These are phyloP conservation scores for Taiozyma sp. DNA, from an alignment of 1,139 yeast species.

Conservation along the genomic window DNA sequence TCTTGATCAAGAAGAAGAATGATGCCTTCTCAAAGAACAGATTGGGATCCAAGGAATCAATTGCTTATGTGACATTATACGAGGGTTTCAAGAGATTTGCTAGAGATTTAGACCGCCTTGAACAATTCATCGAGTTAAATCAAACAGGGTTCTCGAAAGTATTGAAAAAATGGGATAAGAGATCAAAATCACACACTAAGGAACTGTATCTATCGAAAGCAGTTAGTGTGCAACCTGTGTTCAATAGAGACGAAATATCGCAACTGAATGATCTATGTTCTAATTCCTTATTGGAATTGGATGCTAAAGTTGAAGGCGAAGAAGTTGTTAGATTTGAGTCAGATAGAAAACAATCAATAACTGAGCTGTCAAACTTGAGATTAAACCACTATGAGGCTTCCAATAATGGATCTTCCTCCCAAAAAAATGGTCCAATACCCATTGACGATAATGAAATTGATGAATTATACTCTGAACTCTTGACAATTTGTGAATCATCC, in stretches of 20 bases:
- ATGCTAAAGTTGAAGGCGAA: slow-evolving; percentile 83
- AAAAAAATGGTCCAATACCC: slow-evolving; percentile 6
- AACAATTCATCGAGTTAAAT: slow-evolving; percentile 89
- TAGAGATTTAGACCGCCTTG: slow-evolving; percentile 80
- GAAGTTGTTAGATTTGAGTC: slow-evolving; percentile 27
- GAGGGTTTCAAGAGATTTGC: slow-evolving; percentile 89
- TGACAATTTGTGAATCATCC: slow-evolving; percentile 47
- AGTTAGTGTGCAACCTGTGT: slow-evolving; percentile 94
- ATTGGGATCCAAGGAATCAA: slow-evolving; percentile 46
- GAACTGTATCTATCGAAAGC: slow-evolving; percentile 90
- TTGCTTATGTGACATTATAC: slow-evolving; percentile 62
- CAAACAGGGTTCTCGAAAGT: slow-evolving; percentile 96
- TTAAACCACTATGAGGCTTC: slow-evolving; percentile 1
- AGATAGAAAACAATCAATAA: slow-evolving; percentile 15
- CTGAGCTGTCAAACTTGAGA: slow-evolving; percentile 20
- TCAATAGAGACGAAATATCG: slow-evolving; percentile 85
- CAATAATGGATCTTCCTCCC: background rate
- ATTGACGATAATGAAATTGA: slow-evolving; percentile 42
- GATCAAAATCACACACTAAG: slow-evolving; percentile 91
- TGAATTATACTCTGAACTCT: slow-evolving; percentile 63
- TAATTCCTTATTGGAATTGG: slow-evolving; percentile 73
- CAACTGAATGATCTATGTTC: slow-evolving; percentile 81
- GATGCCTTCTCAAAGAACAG: slow-evolving; percentile 45
- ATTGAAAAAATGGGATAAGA: slow-evolving; percentile 94
- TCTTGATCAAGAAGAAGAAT: slow-evolving; percentile 66